A percentile compares a stretch with the other conserved stretches of the same genome.
These are phyloP conservation scores for Cytospora piceicola DNA, from an alignment of 2,329 filamentous ascomycete species.

Conservation along the genomic window DNA sequence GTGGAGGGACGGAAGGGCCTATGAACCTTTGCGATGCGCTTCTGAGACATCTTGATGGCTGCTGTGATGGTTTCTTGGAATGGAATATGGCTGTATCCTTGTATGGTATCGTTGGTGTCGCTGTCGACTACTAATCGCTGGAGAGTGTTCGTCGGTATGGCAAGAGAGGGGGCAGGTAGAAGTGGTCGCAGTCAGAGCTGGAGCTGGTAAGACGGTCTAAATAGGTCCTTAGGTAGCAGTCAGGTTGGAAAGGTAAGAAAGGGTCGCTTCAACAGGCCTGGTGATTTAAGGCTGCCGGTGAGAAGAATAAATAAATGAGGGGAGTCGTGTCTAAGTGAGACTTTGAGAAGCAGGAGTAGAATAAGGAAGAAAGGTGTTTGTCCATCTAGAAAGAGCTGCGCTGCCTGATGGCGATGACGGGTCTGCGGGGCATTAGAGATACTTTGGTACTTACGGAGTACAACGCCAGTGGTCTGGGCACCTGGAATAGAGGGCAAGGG, in stretches of 20 bases:
- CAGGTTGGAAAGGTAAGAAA: not conserved
- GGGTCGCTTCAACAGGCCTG: not conserved
- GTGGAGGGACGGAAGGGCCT: too few species aligned
- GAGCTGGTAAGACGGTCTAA: not conserved
- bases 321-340: not conserved
- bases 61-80: not conserved
- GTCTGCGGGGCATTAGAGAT: not conserved
- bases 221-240: not conserved
- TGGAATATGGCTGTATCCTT: not conserved
- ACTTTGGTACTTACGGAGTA: not conserved
- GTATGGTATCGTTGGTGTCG: not conserved
- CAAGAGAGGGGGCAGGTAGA: not conserved
- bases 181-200: not conserved
- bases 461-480: not conserved
- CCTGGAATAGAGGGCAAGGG: not conserved
- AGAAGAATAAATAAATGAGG: not conserved
- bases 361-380: not conserved
- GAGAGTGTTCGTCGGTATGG: not conserved
- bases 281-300: not conserved
- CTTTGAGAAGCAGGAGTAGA: not conserved
- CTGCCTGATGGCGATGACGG: not conserved
- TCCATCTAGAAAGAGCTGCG: not conserved
- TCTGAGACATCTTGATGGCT: conserved; percentile 16
- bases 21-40: conserved; percentile 21
- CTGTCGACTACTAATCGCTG: not conserved